These are phyloP conservation scores for Raddia distichophylla DNA, from an alignment of 176 grass and related monocot species.

Conservation along the genomic window DNA sequence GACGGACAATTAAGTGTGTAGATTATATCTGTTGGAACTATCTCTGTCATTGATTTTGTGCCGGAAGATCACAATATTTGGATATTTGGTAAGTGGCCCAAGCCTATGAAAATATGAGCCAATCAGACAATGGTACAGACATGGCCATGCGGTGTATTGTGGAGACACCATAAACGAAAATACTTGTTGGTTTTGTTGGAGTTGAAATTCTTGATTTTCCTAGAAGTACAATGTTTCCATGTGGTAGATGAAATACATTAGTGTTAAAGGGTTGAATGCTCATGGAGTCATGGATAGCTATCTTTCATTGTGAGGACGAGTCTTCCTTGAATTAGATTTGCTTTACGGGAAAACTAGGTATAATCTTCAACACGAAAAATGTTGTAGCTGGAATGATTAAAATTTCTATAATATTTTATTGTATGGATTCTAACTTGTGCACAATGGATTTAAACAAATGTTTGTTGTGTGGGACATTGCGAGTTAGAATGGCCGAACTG, in stretches of 20 bases:
- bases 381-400: not conserved
- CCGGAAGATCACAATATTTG: not conserved
- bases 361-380: not conserved
- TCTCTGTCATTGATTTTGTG: not conserved
- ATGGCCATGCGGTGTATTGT: not conserved
- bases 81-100: not conserved
- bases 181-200: slow-evolving; percentile 6
- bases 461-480: not conserved
- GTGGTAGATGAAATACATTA: not conserved
- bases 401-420: not conserved
- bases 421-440: not conserved
- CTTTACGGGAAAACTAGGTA: not conserved
- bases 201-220: not conserved
- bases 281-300: not conserved
- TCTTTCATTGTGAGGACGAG: not conserved
- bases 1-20: not conserved
- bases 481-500: slow-evolving; percentile 10
- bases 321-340: not conserved
- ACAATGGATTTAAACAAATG: not conserved
- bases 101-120: not conserved
- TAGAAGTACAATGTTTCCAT: not conserved
- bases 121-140: not conserved
- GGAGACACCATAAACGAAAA: not conserved
- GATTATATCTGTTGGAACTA: not conserved
- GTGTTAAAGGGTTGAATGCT: not conserved